Evolutionary conservation across 2,329 filamentous ascomycete genomes (phyloP), one percentile per base, ranked within the genome.

Genomic region (Lachnellula occidentalis): DNA sequence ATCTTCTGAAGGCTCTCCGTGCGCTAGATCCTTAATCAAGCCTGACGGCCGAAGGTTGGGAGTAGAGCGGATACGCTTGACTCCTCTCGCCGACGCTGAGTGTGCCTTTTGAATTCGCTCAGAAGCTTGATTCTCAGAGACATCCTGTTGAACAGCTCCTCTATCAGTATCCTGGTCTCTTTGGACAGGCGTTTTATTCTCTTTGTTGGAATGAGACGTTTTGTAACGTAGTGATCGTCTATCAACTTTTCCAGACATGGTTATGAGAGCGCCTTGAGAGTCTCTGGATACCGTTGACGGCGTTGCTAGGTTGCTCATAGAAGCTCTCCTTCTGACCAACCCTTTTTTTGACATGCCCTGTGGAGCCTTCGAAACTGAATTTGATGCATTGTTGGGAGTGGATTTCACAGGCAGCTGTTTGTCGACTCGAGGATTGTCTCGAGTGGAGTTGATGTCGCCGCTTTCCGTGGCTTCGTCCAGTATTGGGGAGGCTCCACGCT

Each of bases 211-310:
- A 24, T 21, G 39, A 21, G 27, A 34, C 15, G 9, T 43, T 11
- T 5, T 34, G 15, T 42, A 14, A 9, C 51, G 51, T n/a, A 56
- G 50, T n/a, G 54, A 56, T n/a, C 56, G 49, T 17, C 53, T 45
- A 50, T 58, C 56, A 19, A 55, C 14, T 37, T 58, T 55, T 6
- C 56, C 56, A 17, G 41, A 42, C 12, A 24, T 19, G 11, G 48
- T 55, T n/a, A 55, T 8, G n/a, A 50, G 37, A 42, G 46, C 5
- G 14, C 53, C 53, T 36, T 54, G 39, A 24, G 51, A 48, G 36
- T 48, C 43, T 24, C 43, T 22, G 9, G 8, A 5, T 19, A 34
- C 45, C 34, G 45, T 34, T 17, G 45, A 17, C 17, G 36, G 36
- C 36, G 14, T 39, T 15, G 12, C 15, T 17, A 39, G 14, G 36